phyloP scores from a whole-genome alignment of 116 monocot species.

The Zostera marina region DNA sequence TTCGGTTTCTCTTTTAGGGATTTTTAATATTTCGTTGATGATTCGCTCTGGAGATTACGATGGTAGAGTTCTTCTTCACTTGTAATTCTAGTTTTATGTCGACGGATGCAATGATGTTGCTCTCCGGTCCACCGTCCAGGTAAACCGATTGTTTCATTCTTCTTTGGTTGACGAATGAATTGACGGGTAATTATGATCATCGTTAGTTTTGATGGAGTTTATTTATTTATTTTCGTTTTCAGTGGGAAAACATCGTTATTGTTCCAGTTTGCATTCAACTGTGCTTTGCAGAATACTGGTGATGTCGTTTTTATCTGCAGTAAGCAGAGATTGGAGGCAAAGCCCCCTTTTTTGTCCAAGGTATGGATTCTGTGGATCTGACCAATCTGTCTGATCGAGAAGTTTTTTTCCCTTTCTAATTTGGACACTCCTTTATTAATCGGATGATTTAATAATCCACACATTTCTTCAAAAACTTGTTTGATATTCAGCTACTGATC shows the following conservation, averaged over 20 bases:
- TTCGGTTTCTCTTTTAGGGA: not conserved
- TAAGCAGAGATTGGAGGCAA: slow-evolving; percentile 56
- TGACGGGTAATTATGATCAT: no score
- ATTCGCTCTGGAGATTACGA: slow-evolving; percentile 2
- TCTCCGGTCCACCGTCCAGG: slow-evolving; percentile 57
- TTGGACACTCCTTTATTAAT: not conserved
- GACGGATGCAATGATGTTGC: slow-evolving; percentile 22
- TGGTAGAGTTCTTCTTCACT: slow-evolving; percentile 54
- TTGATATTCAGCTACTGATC: no score
- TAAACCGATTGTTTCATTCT: slow-evolving; percentile 4
- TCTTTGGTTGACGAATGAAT: not conserved
- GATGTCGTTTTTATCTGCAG: slow-evolving; percentile 67
- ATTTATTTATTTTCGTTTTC: slow-evolving; percentile 1
- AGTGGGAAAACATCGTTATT: slow-evolving; percentile 93
- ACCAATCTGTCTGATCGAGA: not conserved
- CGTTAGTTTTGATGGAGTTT: not conserved
- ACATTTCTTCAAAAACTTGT: no score
- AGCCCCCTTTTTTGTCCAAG: slow-evolving; percentile 70
- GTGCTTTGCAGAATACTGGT: slow-evolving; percentile 26
- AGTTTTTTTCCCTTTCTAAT: no score
- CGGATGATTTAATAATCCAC: slow-evolving; percentile 1
- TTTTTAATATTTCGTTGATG: not conserved
- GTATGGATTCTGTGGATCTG: slow-evolving; percentile 4
- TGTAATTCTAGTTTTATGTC: not conserved
- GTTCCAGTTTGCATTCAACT: slow-evolving; percentile 86